Evolutionary conservation across 768 basidiomycete genomes (phyloP).

Genomic region (Butyriboletus loyo): DNA sequence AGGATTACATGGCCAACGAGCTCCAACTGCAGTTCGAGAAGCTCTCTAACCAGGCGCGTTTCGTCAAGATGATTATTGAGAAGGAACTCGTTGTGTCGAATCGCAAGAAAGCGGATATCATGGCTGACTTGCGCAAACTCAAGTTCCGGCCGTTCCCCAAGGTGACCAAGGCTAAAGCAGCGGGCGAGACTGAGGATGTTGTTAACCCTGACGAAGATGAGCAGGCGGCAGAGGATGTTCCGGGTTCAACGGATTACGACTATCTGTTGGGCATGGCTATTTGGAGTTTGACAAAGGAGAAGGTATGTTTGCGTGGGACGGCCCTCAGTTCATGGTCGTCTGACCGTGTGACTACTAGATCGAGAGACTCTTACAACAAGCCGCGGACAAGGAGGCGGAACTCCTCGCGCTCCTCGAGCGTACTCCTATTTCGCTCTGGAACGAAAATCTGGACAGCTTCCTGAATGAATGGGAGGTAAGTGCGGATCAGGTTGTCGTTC

Average conservation of each 20-base stretch:
- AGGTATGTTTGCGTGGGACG: conserved; percentile 42
- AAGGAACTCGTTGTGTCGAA: conserved; percentile 79
- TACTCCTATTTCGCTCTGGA: conserved; percentile 84
- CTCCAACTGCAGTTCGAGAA: conserved; percentile 79
- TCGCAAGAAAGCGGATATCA: conserved; percentile 85
- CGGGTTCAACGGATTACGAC: conserved; percentile 70
- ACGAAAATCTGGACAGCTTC: conserved; percentile 82
- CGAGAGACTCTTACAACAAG: conserved; percentile 76
- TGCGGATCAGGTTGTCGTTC: conserved; percentile 7
- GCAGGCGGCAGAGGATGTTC: conserved; percentile 41
- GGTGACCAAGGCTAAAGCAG: conserved; percentile 59
- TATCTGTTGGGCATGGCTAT: conserved; percentile 95
- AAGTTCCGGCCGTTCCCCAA: conserved; percentile 95
- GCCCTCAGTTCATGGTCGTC: background rate
- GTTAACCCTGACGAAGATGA: conserved; percentile 50
- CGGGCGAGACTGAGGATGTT: conserved; percentile 60
- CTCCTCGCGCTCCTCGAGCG: conserved; percentile 73
- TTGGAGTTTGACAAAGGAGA: conserved; percentile 91
- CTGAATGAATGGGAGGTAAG: conserved; percentile 81
- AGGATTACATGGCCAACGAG: conserved; percentile 86
- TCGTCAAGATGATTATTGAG: conserved; percentile 93
- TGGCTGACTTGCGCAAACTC: conserved; percentile 74
- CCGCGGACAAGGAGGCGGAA: conserved; percentile 79
- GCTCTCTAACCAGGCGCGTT: conserved; percentile 91
- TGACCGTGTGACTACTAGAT: conserved; percentile 49